Evolutionary conservation across 768 basidiomycete genomes (phyloP).

Genomic region (Naganishia randhawae): DNA sequence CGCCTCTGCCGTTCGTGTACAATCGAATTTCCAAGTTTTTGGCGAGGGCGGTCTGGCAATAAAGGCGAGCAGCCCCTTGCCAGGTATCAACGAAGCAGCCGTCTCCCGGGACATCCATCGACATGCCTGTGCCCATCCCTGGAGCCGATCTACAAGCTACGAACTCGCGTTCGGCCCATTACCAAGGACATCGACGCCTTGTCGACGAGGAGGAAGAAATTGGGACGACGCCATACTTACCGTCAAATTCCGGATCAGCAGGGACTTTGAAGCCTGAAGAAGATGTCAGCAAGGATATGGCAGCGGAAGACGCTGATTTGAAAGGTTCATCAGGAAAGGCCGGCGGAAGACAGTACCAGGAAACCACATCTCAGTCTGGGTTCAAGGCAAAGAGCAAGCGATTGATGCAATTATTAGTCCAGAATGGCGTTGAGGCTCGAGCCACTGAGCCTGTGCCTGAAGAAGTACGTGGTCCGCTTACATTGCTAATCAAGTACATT

Average conservation of each 20-base stretch:
- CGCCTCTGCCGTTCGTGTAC: slow-evolving; percentile 2
- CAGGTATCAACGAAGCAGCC: background rate
- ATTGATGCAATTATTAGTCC: slow-evolving; percentile 36
- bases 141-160: slow-evolving; percentile 7
- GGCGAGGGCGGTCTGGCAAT: background rate
- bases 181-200: slow-evolving; percentile 22
- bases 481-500: background rate
- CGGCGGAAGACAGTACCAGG: background rate
- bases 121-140: slow-evolving; percentile 28
- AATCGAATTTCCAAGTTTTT: background rate
- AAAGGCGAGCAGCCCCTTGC: background rate
- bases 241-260: background rate
- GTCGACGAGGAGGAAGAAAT: slow-evolving; percentile 22
- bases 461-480: slow-evolving; percentile 33
- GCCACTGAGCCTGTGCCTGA: slow-evolving; percentile 45
- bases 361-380: slow-evolving; percentile 4
- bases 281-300: background rate
- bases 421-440: slow-evolving; percentile 43
- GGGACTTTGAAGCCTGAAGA: background rate
- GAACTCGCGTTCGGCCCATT: slow-evolving; percentile 9
- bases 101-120: background rate
- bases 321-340: background rate
- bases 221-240: background rate
- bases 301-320: background rate
- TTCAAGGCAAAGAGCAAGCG: slow-evolving; percentile 27